Conservation (phyloP, 371 early-diverging fungal species). For the Sporodiniella umbellata region DNA sequence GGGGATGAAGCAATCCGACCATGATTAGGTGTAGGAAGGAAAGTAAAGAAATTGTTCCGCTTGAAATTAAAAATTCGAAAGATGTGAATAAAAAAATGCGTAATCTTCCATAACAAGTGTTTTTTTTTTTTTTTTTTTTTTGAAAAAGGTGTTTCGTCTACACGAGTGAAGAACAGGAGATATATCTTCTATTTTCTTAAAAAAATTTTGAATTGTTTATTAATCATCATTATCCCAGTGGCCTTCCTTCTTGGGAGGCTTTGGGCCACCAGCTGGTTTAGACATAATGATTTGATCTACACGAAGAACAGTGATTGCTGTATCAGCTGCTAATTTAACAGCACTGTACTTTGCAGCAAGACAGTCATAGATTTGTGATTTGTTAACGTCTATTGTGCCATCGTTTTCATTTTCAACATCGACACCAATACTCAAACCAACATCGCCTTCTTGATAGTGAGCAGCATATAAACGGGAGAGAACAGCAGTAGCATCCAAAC, state of each 20-base stretch:
- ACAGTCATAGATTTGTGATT: slow-evolving; percentile 77
- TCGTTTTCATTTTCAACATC: slow-evolving; percentile 82
- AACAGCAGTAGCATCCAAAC: slow-evolving; percentile 92
- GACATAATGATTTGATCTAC: slow-evolving; percentile 99
- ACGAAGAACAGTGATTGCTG: slow-evolving; percentile 92
- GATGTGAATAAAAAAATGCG: slow-evolving; percentile 1
- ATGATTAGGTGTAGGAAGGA: neutral
- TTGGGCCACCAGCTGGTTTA: slow-evolving; percentile 96
- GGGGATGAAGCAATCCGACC: slow-evolving; percentile 30
- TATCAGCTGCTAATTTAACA: slow-evolving; percentile 86
- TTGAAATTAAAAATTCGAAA: neutral
- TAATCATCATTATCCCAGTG: slow-evolving; percentile 88
- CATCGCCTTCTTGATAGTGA: slow-evolving; percentile 74
- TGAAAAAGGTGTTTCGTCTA: neutral
- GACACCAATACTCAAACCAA: slow-evolving; percentile 58
- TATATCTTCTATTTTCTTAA: neutral
- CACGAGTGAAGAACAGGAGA: too few species aligned
- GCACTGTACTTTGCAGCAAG: slow-evolving; percentile 84
- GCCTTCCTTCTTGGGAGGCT: slow-evolving; percentile 83
- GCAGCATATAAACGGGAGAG: slow-evolving; percentile 93
- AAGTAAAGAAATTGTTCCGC: slow-evolving; percentile 2
- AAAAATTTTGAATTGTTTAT: too few species aligned
- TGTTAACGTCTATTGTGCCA: slow-evolving; percentile 76
- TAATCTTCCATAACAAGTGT: too few species aligned
- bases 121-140: too few species aligned